Evolutionary conservation across 352 stramenopile genomes (phyloP).

Genomic region (Pythium phragmitis): DNA sequence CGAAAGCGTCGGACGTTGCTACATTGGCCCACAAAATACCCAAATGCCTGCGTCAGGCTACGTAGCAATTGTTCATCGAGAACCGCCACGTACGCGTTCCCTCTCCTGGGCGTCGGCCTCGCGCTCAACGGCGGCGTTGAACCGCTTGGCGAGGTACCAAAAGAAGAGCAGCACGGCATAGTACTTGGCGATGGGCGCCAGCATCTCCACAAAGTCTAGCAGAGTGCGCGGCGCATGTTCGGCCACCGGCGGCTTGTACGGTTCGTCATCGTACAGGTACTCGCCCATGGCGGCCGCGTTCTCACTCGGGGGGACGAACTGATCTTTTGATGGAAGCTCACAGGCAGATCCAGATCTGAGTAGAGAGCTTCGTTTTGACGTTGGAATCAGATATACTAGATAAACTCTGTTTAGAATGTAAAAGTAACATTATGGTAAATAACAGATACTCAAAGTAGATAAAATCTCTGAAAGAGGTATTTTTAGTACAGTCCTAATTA

Average conservation of each 20-base stretch:
- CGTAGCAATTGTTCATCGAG: not conserved
- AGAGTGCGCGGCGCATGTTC: conserved; percentile 39
- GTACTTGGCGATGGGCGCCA: conserved; percentile 78
- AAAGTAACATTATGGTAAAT: not conserved
- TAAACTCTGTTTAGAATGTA: not conserved
- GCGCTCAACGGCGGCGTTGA: conserved; percentile 58
- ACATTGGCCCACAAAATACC: not conserved
- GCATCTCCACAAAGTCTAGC: conserved; percentile 47
- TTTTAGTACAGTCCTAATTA: too few relatives aligned
- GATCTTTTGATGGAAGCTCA: conserved; percentile 1
- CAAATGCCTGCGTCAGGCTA: not conserved
- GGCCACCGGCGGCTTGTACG: conserved; percentile 22
- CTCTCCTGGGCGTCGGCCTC: conserved; percentile 46
- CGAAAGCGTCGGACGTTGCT: conserved; percentile 34
- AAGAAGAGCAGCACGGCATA: conserved; percentile 61
- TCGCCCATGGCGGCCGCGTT: conserved; percentile 12
- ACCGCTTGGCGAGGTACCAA: conserved; percentile 54
- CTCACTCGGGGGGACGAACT: not conserved
- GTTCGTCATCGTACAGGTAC: conserved; percentile 20
- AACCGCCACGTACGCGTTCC: conserved; percentile 27
- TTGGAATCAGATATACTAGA: not conserved
- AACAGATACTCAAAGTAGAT: not conserved
- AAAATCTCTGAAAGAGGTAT: too few relatives aligned
- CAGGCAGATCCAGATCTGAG: conserved; percentile 27
- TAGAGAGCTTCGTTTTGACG: not conserved